Base-by-base conservation (phyloP, 164 flowering plant genomes). In the Piper betle region DNA sequence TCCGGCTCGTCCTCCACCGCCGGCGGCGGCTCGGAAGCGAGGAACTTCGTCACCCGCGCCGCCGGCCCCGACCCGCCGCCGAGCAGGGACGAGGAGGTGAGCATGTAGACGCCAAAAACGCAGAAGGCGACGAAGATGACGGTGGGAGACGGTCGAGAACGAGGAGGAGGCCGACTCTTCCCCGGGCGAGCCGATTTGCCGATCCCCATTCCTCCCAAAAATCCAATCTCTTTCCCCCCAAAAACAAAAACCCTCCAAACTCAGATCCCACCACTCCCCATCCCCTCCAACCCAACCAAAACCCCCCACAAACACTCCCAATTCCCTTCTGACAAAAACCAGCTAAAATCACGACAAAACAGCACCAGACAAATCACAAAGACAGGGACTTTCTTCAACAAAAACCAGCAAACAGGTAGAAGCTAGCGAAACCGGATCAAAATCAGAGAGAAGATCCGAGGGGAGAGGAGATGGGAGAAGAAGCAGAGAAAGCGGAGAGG, bases 61-160 rank as follows among this genome's bases (percentile, higher is more conserved):
- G 66, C 16, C 13, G 60, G n/a, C 13, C 19, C 6, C 4, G 39
- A 6, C 3, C 56, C 42, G 39, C 10, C 37, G 15, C 53, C 7
- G 39, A 63, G 43, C 2, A 77, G 46, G n/a, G 85, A 69, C 63
- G 82, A 72, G 37, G 85, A 80, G 39, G 86, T 78, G 3, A 85
- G 76, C 80, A 87, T 79, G 88, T 90, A 92, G 1, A 87, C 71
- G 10, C 82, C 92, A 1, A 87, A 50, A 25, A 81, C 70, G 60
- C 86, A 87, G 38, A 87, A 48, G 2, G 80, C 75, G 3, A 85
- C 59, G 59, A 91, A 85, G 17, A 77, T 78, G 0, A 81, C 55
- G 4, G 78, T 77, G n/a, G 7, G 95, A 77, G 0, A 80, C 40
- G 0, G 93, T 84, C 8, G 98, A 80, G 3, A 82, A 18, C 61